Base-by-base conservation (phyloP, 306 rosid species). In the Herpetospermum pedunculosum region DNA sequence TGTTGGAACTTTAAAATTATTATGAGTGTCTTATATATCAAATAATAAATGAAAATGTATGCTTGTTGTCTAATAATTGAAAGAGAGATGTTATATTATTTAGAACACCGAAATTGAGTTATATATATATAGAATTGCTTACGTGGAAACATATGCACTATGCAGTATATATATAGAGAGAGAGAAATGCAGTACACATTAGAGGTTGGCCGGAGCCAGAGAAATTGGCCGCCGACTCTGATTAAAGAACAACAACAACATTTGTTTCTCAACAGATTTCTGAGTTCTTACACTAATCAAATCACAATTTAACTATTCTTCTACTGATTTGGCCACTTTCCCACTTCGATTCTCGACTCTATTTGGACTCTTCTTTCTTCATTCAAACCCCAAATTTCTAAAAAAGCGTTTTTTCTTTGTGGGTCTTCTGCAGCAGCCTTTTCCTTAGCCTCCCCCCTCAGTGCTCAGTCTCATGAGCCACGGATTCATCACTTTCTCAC, bases 361-460 rank as follows among this genome's bases (percentile, higher is more conserved):
- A 7, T 15, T 15, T 15, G 68, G 28, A n/a, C 16, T 64, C 6
- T 67, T 67, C 13, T 67, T 40, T 41, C 50, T 23, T 41, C 72
- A 11, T n/a, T 35, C 41, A 30, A 29, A 59, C 23, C 68, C 30
- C 64, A 14, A 12, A 5, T 13, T n/a, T 38, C 47, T 34, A 23
- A 9, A 41, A 41, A 40, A 59, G 41, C 41, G 5, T 16, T 28
- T 55, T 55, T 55, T 8, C 58, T 62, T 62, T 34, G 29, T 63
- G 46, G 70, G 70, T 62, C 70, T 63, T 62, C 70, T 63, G 70
- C 21, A 18, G 41, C n/a, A 63, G 28, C 70, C 47, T 62, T 62
- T 58, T 58, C 34, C 62, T 7, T 50, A 12, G 6, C 16, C 32
- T 54, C 40, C n/a, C n/a, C n/a, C n/a, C n/a, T n/a, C n/a, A 13